Base-by-base conservation (phyloP, 2,329 filamentous ascomycete species). In the Calycina herbarum region DNA sequence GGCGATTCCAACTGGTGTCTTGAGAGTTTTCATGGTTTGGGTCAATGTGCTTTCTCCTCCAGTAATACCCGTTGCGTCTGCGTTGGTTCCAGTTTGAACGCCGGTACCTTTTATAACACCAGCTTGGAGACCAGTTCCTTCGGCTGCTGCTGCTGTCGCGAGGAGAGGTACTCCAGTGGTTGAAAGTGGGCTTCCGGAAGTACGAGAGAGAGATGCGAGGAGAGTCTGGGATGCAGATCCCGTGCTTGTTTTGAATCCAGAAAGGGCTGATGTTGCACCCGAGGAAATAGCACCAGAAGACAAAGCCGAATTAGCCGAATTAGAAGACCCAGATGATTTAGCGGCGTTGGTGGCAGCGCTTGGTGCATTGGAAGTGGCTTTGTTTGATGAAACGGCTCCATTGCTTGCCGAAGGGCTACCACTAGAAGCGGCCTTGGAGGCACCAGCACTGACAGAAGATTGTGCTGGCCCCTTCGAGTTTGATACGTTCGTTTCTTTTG, bases 111-210 rank as follows among this genome's bases (percentile, higher is more conserved):
- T 57, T 4, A 63, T 48, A 17, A 62, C 59, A 27, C 64, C 64
- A 3, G 38, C 61, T n/a, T 63, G 51, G 8, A 42, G 29, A 7
- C 59, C 63, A 5, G 63, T 62, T 7, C 60, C 64, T 61, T 51
- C 24, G 10, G 59, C 59, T 31, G 38, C 59, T 51, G 40, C 59
- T 17, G 38, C 42, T n/a, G 59, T 29, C 11, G 38, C 13, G 40
- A 24, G 11, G 6, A 40, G n/a, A 20, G 58, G 15, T 42, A 57
- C 56, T 17, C 20, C 20, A 4, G 56, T 27, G 56, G 29, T 2
- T 20, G 7, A 20, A 29, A 15, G 15, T 54, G 48, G 8, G 48
- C n/a, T 54, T 13, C 20, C n/a, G n/a, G 27, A 13, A 24, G 10
- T n/a, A 13, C 13, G 56, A 13, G 56, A 57, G 2, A 27, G 27